phyloP scores from a whole-genome alignment of 192 early-diverging fungal species.

The Coemansia aciculifera region DNA sequence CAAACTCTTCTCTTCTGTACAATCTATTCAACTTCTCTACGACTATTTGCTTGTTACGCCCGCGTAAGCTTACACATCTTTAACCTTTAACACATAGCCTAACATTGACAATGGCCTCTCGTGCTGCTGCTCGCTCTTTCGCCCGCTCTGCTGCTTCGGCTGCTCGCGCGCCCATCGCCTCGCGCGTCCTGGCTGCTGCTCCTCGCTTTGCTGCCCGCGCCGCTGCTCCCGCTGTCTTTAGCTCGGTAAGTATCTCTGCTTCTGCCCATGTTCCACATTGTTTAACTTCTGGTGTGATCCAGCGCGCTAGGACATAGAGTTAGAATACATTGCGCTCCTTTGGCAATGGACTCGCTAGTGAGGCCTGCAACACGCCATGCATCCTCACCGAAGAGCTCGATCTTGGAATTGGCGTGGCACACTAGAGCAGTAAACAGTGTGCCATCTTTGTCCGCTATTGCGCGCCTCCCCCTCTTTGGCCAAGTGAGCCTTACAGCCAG shows the following conservation, averaged over 20 bases:
- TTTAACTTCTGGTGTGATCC: background rate
- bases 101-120: slow-evolving; percentile 44
- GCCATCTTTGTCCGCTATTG: no score
- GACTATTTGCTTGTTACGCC: slow-evolving; percentile 10
- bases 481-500: background rate
- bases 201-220: slow-evolving; percentile 52
- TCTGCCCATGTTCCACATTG: background rate
- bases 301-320: background rate
- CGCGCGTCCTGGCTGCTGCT: slow-evolving; percentile 46
- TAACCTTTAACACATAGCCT: slow-evolving; percentile 10
- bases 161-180: slow-evolving; percentile 45
- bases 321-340: no score
- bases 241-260: slow-evolving; percentile 36
- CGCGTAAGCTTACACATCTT: background rate
- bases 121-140: slow-evolving; percentile 46
- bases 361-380: background rate
- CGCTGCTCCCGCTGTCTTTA: slow-evolving; percentile 26
- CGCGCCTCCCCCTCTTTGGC: background rate
- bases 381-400: no score
- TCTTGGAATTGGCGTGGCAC: no score
- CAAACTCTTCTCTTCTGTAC: slow-evolving; percentile 18
- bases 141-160: slow-evolving; percentile 44
- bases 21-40: slow-evolving; percentile 5
- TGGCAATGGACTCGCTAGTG: no score
- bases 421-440: no score